Base-by-base conservation (phyloP, 2,329 filamentous ascomycete species). In the Diaporthe vaccinii region DNA sequence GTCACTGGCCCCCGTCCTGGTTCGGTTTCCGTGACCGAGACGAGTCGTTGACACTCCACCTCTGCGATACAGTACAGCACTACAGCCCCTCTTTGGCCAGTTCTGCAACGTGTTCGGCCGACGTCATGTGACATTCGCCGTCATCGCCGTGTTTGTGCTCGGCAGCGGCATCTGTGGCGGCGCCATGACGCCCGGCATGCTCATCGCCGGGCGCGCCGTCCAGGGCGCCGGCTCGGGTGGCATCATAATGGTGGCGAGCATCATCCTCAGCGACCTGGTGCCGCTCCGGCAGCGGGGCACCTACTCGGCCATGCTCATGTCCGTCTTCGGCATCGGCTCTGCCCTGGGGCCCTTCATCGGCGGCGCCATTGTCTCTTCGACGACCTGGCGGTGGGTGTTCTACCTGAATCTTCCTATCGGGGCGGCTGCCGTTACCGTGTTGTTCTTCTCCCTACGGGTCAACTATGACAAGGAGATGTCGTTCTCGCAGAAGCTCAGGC, bases 161-260 rank as follows among this genome's bases (percentile, higher is more conserved):
- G 90, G 90, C 0, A 89, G 88, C 71, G 87, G 85, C 0, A 83
- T 92, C 2, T 85, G 83, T 46, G 90, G 88, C 1, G 85, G 84
- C 0, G 86, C 89, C 0, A 83, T 78, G 0, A 85, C 77, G 4
- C 83, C 82, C 0, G 78, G 78, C 0, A 85, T 86, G 78, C 81
- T 93, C 1, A 89, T 92, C 14, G 84, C 84, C 8, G 85, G 83
- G 9, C 79, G 84, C 1, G 81, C 75, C 0, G 78, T 92, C 0
- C 89, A 91, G 72, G 90, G 90, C 0, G 68, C 80, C 0, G 83
- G 84, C 0, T 78, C 77, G 6, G 81, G 80, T 15, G 83, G 83
- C 4, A 80, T 84, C n/a, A 80, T 76, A 36, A 73, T 82, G 53
- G 77, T 83, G 31, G 76, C 78, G 14, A 15, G 49, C 44, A 25